Evolutionary conservation across 108 stramenopile genomes (phyloP), one percentile per base, ranked within the genome.

Genomic region (Discostella pseudostelligera): DNA sequence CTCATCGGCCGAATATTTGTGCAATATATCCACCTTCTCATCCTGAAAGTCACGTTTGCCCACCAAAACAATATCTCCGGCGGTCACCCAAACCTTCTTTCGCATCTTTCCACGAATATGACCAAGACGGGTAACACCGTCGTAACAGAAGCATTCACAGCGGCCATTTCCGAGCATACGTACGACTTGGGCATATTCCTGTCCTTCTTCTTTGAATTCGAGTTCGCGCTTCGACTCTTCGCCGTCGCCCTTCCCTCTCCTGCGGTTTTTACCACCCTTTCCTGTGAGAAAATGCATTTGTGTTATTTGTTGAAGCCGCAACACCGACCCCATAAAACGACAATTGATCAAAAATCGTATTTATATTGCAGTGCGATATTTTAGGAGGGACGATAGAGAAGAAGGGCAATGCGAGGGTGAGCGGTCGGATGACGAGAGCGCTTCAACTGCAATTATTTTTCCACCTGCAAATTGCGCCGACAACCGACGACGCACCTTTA

Each of bases 81-180:
- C 94, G 8, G 95, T 91, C 24, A 97, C 94, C 95, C 95, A 97
- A 8, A 96, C 95, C 93, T 99, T 97, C 74, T 97, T 99, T 35
- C 99, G 81, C 99, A 99, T 99, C 80, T 98, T 99, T 36, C 99
- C 99, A 53, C 99, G 93, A 78, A 99, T 99, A 78, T 98, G 97
- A 28, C 97, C 97, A 67, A 98, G 79, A 24, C 99, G 89, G 22
- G 96, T 97, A 48, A 96, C 95, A 59, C 97, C 97, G 76, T 99
- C 99, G 81, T 94, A 99, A 71, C 99, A 99, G 72, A 96, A 96
- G 69, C 96, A 94, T 82, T 98, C 97, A 56, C 96, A 96, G 19
- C 99, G 87, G 26, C 97, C 97, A 71, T 98, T 98, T 19, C 99
- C 99, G 50, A 99, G 86, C 99, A 99, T 99, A 59, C 94, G 84